Base-by-base conservation (phyloP, 164 flowering plant genomes). In the Stephania cephalantha region DNA sequence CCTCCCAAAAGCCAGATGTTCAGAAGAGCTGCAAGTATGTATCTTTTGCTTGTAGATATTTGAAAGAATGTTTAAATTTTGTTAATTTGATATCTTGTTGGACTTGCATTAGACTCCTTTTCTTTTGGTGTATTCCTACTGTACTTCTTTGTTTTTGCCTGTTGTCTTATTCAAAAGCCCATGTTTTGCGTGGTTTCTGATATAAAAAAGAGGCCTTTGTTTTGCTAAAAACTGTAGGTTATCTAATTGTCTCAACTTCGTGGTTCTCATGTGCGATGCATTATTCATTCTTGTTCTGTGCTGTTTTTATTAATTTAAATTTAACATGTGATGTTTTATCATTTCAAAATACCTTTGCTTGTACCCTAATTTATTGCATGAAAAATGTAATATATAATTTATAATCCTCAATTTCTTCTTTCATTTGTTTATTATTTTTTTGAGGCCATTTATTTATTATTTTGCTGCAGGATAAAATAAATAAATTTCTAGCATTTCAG, bases 21-120 rank as follows among this genome's bases (percentile, higher is more conserved):
- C 97, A 50, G 89, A 86, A 65, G 95, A 90, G 73, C 86, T 95
- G 76, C 99, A 93, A 83, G 98, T 95, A 84, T 82, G 86, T 81
- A 12, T 65, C 15, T 52, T 55, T 29, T 67, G 29, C 12, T 45
- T 48, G 22, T 48, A 5, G 31, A 7, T 31, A 8, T 70, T 30
- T 45, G 74, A 53, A 45, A n/a, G 12, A 9, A 29, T 1, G 9
- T 66, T 69, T 13, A 15, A 35, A 46, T 31, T 7, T 58, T 5
- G 4, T 58, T 4, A 58, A 12, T 17, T 18, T 17, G 64, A 58
- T 58, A 5, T 17, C 4, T 22, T 58, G 18, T 8, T 58, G 64
- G 64, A 9, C 66, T 18, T 2, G 66, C 66, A 61, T n/a, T 18
- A 61, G 22, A 18, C 20, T 61, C 66, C 18, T 4, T 53, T 61